Percentiles rank a stretch among this genome's conserved stretches.
Conservation (phyloP, 192 early-diverging fungal genomes). For the Backusella sp. region DNA sequence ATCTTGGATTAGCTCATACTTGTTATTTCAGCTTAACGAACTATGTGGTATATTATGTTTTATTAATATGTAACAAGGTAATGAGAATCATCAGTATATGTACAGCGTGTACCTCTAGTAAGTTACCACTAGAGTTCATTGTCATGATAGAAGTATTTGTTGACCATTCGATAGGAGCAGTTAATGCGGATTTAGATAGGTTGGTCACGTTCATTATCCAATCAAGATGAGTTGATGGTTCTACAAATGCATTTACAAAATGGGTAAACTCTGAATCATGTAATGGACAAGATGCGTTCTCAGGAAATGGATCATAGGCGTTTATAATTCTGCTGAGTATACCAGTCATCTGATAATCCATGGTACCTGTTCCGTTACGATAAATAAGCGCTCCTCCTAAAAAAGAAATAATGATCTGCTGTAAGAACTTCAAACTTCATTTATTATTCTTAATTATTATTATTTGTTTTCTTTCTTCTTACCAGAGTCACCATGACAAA, state of each 20-base stretch:
- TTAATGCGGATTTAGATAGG: background rate
- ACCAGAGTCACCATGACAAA: conserved; percentile 25
- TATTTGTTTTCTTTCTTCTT: background rate
- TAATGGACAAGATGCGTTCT: conserved; percentile 3
- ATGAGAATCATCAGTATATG: background rate
- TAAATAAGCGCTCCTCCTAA: conserved; percentile 16
- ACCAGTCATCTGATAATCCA: background rate
- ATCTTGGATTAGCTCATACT: too few species aligned
- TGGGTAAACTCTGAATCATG: background rate
- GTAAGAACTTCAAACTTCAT: background rate
- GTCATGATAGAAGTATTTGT: background rate
- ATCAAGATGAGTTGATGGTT: background rate
- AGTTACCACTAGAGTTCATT: background rate
- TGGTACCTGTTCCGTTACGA: background rate
- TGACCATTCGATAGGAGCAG: background rate
- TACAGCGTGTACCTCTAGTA: background rate
- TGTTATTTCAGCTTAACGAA: background rate
- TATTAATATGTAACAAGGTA: background rate
- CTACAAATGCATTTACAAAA: conserved; percentile 8
- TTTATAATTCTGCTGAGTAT: conserved; percentile 17
- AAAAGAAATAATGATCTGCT: background rate
- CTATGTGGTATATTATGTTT: background rate
- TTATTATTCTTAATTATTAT: background rate
- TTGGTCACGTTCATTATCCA: conserved; percentile 15
- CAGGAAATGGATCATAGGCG: conserved; percentile 18